Evolutionary conservation across 75 land plant genomes (phyloP), one percentile per base, ranked within the genome.

Genomic region (Pinus albicaulis): DNA sequence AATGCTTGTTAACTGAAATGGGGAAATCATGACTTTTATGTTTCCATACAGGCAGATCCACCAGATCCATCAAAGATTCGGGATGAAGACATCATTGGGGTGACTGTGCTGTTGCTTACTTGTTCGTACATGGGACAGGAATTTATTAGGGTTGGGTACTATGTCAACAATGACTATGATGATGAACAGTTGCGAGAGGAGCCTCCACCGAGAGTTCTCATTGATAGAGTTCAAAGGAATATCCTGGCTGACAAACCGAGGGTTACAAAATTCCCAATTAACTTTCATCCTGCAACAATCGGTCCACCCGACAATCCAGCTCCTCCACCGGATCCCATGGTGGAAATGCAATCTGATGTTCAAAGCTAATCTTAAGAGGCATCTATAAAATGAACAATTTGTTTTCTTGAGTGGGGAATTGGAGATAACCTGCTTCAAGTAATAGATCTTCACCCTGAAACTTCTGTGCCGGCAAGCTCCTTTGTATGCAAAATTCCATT

Each of bases 121-220:
- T 96, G 99, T 74, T 96, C 99, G 11, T 96, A 94, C 79, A 20
- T 88, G 77, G 99, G 99, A 6, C 98, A 96, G 56, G 99, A 96
- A 74, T 94, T 96, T 66, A 72, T 96, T 57, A 80, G 99, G 11
- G 95, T 96, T 14, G 99, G 99, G 0, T 96, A 96, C 79, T 94
- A 96, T 76, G 99, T 96, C 72, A 94, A 94, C 89, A 96, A 94
- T 58, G 99, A 96, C 52, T 96, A 96, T 68, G 92, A 77, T 25
- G 98, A 94, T 76, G 99, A 96, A 52, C 87, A 92, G 63, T 81
- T 96, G 20, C 87, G 88, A 76, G 98, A 92, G 48, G 99, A 96
- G 70, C 98, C 98, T 28, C 95, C 96, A 0, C 87, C 86, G 4
- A 90, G 84, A 80, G 91, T 96, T 14, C 64, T 94, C 59, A 81